Evolutionary conservation across 352 stramenopile species (phyloP), one percentile per base, ranked within the genome.

Genomic region (Phytophthora tentaculata): DNA sequence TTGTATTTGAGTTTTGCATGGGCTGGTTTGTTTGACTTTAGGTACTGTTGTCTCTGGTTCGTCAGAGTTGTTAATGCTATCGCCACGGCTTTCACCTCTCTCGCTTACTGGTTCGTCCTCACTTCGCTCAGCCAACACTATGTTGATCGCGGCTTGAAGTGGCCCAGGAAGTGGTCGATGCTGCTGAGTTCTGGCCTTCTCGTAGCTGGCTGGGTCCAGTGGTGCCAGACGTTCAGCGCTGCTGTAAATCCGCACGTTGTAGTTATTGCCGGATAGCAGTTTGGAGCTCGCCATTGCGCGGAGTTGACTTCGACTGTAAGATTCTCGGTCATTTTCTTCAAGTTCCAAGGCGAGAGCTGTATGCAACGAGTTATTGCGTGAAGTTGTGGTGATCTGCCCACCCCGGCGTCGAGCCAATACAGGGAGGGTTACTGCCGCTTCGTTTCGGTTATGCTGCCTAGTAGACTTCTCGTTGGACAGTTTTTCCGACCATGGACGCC

Each of bases 231-330:
- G 51, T 17, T 56, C 41, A 17, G 45, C 24, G 23, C 24, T 70
- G 55, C 22, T 61, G 39, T 52, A 43, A 50, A 49, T 28, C 23
- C 53, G 47, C 2, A 39, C 20, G 13, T 32, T 65, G 45, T 66
- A 65, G 41, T 53, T 70, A 26, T 35, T 70, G 26, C 23, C 58
- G 14, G 37, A 39, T 20, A 24, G n/a, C 2, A 72, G 10, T 17
- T 64, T 71, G 26, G 62, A 62, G 44, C 57, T 75, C 28, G 68
- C 56, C 62, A 75, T 68, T 1, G 56, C 68, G 4, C 68, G 63
- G 20, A 75, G 28, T 26, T 69, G 68, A 19, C 50, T 72, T 2
- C 68, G 62, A 23, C 68, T 72, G 52, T 71, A 75, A 12, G 19
- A 47, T 12, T 75, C 62, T 24, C 61, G 56, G 2, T 72, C 63